Percentiles rank a stretch among this genome's conserved stretches.
These are phyloP conservation scores for Fusarium newnesense DNA, from an alignment of 2,329 filamentous ascomycete genomes.

Conservation along the genomic window DNA sequence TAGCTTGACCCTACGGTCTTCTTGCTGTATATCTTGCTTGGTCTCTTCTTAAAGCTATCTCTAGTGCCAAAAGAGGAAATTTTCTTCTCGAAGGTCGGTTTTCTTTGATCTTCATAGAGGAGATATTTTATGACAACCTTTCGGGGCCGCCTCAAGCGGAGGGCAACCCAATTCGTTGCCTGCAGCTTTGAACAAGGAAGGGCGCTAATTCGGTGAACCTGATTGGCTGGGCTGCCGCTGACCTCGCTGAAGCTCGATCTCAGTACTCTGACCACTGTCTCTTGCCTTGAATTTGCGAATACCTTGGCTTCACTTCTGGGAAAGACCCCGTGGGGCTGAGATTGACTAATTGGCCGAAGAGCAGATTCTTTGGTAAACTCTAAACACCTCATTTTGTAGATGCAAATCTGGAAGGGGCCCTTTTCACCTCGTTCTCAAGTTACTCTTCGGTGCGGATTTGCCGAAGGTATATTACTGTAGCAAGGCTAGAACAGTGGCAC, in stretches of 20 bases:
- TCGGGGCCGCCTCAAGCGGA: no score
- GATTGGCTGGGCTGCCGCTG: neutral
- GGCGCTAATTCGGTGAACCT: neutral
- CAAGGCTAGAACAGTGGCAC: neutral
- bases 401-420: neutral
- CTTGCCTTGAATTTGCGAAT: neutral
- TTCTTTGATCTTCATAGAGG: neutral
- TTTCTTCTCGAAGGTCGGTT: neutral
- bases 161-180: neutral
- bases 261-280: neutral
- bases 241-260: neutral
- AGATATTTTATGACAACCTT: neutral
- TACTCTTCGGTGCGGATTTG: neutral
- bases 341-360: no score
- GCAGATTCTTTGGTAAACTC: neutral
- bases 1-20: neutral
- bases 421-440: neutral
- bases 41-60: neutral
- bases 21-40: neutral
- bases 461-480: neutral
- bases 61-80: accelerated
- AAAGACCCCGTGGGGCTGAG: neutral
- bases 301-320: neutral
- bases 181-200: no score
- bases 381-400: neutral